These are phyloP conservation scores for Colletotrichum cuscutae DNA, from an alignment of 2,329 filamentous ascomycete species.

Conservation along the genomic window DNA sequence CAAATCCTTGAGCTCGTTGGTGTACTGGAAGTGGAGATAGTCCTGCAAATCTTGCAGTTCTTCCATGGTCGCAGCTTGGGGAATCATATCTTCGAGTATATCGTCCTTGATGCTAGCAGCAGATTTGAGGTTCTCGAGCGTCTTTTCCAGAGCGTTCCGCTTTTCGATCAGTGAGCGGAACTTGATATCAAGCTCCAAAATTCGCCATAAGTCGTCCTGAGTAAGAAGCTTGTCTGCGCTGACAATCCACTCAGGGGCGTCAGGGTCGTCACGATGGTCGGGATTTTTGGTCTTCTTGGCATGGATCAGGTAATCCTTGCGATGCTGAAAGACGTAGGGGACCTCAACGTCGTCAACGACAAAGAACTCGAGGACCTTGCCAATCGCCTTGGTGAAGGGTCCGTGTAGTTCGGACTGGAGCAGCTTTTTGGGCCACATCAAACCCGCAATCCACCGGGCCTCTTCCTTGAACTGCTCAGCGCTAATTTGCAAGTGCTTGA, in stretches of 20 bases:
- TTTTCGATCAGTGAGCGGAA: conserved; percentile 94
- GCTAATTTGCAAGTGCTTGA: conserved; percentile 82
- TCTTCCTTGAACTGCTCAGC: conserved; percentile 92
- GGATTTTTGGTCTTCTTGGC: conserved; percentile 76
- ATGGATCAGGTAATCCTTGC: conserved; percentile 97
- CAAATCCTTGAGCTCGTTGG: conserved; percentile 83
- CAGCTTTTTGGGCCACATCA: conserved; percentile 89
- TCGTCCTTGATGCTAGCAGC: conserved; percentile 72
- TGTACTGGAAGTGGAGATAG: conserved; percentile 95
- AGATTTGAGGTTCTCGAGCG: conserved; percentile 77
- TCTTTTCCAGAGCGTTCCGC: conserved; percentile 84
- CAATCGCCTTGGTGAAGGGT: conserved; percentile 88
- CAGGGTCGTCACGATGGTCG: conserved; percentile 71
- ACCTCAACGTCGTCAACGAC: conserved; percentile 95
- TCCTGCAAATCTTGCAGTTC: conserved; percentile 97
- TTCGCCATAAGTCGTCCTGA: conserved; percentile 94
- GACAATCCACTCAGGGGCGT: conserved; percentile 78
- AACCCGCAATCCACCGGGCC: conserved; percentile 88
- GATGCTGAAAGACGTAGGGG: conserved; percentile 97
- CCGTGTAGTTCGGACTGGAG: conserved; percentile 77
- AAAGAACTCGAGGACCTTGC: conserved; percentile 94
- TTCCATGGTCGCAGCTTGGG: conserved; percentile 85
- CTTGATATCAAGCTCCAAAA: conserved; percentile 94
- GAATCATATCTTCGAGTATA: conserved; percentile 85
- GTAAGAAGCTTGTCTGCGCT: conserved; percentile 88